A percentile compares a stretch with the other conserved stretches of the same genome.
These are phyloP conservation scores for Pezicula neosporulosa DNA, from an alignment of 2,329 filamentous ascomycete species.

Conservation along the genomic window DNA sequence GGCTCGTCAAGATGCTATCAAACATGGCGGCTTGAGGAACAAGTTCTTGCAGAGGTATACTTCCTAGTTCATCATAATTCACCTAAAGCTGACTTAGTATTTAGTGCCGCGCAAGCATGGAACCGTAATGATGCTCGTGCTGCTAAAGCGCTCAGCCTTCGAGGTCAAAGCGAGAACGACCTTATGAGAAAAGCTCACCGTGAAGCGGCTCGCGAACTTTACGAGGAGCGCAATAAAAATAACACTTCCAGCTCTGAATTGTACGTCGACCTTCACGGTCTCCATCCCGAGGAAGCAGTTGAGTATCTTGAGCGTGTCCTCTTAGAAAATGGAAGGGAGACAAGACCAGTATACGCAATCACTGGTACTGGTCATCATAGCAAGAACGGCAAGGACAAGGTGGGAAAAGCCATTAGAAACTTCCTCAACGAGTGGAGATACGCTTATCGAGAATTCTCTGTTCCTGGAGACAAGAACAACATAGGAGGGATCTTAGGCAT, in stretches of 20 bases:
- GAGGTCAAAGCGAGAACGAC: conserved; percentile 95
- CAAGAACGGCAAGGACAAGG: conserved; percentile 98
- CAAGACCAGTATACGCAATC: conserved; percentile 85
- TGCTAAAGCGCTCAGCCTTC: conserved; percentile 88
- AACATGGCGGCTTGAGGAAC: conserved; percentile 92
- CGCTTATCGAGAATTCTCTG: conserved; percentile 92
- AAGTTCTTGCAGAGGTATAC: conserved; percentile 89
- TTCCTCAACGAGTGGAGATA: conserved; percentile 97
- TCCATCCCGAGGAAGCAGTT: conserved; percentile 97
- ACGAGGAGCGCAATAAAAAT: conserved; percentile 87
- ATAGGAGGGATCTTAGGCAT: conserved; percentile 75
- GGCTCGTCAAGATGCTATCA: conserved; percentile 91
- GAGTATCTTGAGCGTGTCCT: conserved; percentile 89
- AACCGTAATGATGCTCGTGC: conserved; percentile 96
- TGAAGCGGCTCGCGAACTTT: conserved; percentile 86
- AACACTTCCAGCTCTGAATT: conserved; percentile 61
- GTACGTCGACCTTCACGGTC: conserved; percentile 93
- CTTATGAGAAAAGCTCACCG: conserved; percentile 96
- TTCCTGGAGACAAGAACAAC: conserved; percentile 83
- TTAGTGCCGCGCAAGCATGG: conserved; percentile 93
- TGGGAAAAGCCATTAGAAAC: conserved; percentile 85
- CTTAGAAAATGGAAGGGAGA: conserved; percentile 72
- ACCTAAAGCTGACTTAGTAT: conserved; percentile 1
- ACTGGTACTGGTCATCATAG: conserved; percentile 96
- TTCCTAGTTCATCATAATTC: conserved; percentile 6